phyloP scores from a whole-genome alignment of 2,329 filamentous ascomycete species.

The Neoscytalidium dimidiatum region DNA sequence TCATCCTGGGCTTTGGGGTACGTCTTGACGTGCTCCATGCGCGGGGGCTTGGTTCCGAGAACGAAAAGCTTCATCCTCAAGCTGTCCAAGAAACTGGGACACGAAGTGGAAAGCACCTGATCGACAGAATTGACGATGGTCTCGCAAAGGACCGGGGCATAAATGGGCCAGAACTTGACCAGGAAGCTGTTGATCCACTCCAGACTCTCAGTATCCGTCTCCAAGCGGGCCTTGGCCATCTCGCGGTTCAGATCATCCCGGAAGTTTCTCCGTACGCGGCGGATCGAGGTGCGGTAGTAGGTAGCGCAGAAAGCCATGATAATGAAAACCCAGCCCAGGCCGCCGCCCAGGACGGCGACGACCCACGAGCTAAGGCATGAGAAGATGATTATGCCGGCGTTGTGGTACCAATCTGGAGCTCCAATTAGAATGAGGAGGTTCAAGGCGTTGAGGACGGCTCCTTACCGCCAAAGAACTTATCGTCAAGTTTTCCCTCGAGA shows the following conservation, averaged over 20 bases:
- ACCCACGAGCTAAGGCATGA: constrained; percentile 90
- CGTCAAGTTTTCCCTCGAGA: constrained; percentile 79
- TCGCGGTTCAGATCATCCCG: constrained; percentile 91
- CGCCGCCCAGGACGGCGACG: constrained; percentile 83
- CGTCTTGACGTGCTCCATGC: constrained; percentile 96
- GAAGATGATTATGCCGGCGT: constrained; percentile 90
- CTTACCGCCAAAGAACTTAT: constrained; percentile 84
- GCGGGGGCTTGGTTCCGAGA: constrained; percentile 89
- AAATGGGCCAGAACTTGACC: constrained; percentile 99
- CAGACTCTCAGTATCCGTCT: constrained; percentile 87
- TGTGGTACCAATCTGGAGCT: constrained; percentile 89
- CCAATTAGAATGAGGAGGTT: neutral
- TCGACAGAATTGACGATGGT: constrained; percentile 94
- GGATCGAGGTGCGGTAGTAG: constrained; percentile 94
- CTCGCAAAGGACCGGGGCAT: constrained; percentile 87
- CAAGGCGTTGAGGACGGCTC: neutral
- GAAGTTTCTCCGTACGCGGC: constrained; percentile 91
- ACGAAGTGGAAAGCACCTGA: constrained; percentile 90
- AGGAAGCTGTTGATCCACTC: constrained; percentile 99
- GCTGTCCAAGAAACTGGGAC: constrained; percentile 89
- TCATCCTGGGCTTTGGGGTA: constrained; percentile 96
- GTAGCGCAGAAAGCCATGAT: constrained; percentile 91
- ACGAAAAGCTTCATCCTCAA: constrained; percentile 92
- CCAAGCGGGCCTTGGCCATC: constrained; percentile 80
- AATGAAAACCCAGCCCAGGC: constrained; percentile 88